Evolutionary conservation across 2,329 filamentous ascomycete species (phyloP).

Genomic region (Botrytis deweyae): DNA sequence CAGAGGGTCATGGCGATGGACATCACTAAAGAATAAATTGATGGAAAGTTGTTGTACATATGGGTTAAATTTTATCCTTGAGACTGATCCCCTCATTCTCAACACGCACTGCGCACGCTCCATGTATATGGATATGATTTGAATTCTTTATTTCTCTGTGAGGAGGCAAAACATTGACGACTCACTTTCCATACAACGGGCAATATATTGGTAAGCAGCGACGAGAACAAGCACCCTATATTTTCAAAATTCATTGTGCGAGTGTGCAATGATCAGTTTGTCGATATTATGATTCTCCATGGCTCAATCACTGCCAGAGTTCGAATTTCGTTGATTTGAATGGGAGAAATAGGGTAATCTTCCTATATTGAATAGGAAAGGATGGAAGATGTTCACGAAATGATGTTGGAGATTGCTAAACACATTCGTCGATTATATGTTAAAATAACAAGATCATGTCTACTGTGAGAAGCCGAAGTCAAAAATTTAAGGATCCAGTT

Average conservation of each 20-base stretch:
- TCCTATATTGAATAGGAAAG: not conserved
- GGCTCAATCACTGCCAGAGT: not conserved
- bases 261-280: not conserved
- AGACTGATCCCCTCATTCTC: not conserved
- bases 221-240: not conserved
- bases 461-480: not conserved
- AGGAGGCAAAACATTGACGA: not conserved
- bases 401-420: not conserved
- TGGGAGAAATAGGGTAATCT: not conserved
- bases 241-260: not conserved
- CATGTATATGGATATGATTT: not conserved
- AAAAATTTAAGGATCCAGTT: not conserved
- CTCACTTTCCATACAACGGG: not conserved
- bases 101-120: not conserved
- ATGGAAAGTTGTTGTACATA: constrained; percentile 42
- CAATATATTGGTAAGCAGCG: not conserved
- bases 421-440: not conserved
- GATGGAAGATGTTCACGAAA: not conserved
- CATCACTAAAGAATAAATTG: constrained; percentile 52
- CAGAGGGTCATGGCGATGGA: constrained; percentile 51
- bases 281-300: not conserved
- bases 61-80: constrained; percentile 29
- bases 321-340: not conserved
- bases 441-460: not conserved
- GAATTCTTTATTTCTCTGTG: not conserved